Percentiles rank a stretch among this genome's conserved stretches.
phyloP scores from a whole-genome alignment of 176 grass and related monocot genomes.

The Oryza glumipatula region DNA sequence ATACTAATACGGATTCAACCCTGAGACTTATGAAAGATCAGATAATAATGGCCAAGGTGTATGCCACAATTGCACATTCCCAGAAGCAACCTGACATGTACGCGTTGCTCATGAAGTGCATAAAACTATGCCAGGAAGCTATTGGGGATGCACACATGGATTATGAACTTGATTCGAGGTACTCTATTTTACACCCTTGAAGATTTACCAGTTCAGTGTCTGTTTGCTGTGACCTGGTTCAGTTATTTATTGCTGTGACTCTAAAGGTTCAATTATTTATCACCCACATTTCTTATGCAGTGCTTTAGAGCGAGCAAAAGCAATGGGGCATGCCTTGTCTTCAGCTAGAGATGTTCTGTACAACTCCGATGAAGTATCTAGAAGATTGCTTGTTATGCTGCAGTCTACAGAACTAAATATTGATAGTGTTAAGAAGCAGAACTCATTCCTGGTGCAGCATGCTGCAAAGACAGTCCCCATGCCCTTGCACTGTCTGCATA shows the following conservation, averaged over 20 bases:
- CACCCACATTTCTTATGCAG: conserved; percentile 53
- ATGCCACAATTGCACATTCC: conserved; percentile 71
- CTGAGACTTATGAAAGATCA: conserved; percentile 81
- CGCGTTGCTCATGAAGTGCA: conserved; percentile 60
- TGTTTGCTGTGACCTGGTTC: neutral
- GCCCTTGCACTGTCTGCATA: conserved; percentile 85
- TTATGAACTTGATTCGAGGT: conserved; percentile 66
- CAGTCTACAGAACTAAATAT: conserved; percentile 83
- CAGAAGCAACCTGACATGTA: conserved; percentile 67
- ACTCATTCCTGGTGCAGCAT: conserved; percentile 94
- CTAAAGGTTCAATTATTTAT: conserved; percentile 34
- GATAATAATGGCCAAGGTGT: conserved; percentile 87
- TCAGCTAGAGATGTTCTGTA: conserved; percentile 72
- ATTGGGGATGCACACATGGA: conserved; percentile 70
- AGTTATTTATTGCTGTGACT: neutral
- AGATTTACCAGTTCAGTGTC: conserved; percentile 24
- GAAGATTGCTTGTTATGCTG: conserved; percentile 81
- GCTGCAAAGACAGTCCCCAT: conserved; percentile 94
- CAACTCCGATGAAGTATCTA: conserved; percentile 58
- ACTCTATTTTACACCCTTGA: conserved; percentile 29
- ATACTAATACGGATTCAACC: conserved; percentile 59
- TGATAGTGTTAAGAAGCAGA: conserved; percentile 77
- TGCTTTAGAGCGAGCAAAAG: conserved; percentile 89
- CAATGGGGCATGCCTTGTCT: conserved; percentile 77
- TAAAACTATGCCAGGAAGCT: conserved; percentile 63